Evolutionary conservation across 116 monocot species (phyloP).

Genomic region (Dioscorea cayenensis): DNA sequence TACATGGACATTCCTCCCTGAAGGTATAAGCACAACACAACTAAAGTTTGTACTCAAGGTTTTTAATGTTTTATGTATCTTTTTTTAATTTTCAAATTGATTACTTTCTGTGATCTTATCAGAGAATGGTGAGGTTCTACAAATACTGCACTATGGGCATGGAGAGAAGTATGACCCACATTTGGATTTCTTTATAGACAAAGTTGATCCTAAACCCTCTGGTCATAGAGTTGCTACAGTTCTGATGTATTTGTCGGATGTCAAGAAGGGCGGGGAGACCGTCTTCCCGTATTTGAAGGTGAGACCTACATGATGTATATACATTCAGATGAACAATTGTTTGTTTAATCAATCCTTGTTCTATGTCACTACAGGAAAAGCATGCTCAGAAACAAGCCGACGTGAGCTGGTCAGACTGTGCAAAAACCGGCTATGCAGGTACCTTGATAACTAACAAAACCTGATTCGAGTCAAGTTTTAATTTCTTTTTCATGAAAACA

Average conservation of each 20-base stretch:
- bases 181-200: neutral
- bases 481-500: neutral
- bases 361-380: neutral
- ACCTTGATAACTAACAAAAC: neutral
- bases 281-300: neutral
- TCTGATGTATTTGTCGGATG: neutral
- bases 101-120: neutral
- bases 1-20: neutral
- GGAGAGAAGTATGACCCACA: neutral
- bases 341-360: neutral
- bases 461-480: neutral
- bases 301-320: neutral
- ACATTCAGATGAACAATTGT: neutral
- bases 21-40: neutral
- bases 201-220: neutral
- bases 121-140: neutral
- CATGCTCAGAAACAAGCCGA: neutral
- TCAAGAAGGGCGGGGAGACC: neutral
- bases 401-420: neutral
- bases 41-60: neutral
- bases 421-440: neutral
- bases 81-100: neutral
- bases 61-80: neutral
- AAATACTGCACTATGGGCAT: neutral
- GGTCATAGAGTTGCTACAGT: constrained; percentile 1